Percentiles rank a stretch among this genome's conserved stretches.
phyloP scores from a whole-genome alignment of 805 yeast genomes.

The Barnettozyma pratensis region DNA sequence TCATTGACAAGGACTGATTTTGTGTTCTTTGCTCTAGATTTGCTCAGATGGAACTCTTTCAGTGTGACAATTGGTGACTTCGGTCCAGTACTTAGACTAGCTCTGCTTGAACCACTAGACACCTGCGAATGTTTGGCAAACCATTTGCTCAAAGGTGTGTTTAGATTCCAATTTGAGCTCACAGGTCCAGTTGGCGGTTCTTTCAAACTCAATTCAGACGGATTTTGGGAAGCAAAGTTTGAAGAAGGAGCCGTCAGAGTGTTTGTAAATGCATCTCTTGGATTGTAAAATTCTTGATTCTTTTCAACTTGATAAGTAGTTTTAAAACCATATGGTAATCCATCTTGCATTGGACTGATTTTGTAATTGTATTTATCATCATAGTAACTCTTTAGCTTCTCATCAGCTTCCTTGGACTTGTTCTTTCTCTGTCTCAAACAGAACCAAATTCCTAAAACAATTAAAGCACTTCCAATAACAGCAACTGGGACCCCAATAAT shows the following conservation, averaged over 20 bases:
- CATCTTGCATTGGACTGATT: conserved; percentile 7
- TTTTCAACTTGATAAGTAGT: neutral
- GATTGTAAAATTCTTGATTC: neutral
- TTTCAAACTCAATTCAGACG: conserved; percentile 18
- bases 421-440: conserved; percentile 11
- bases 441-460: conserved; percentile 11
- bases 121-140: conserved; percentile 18
- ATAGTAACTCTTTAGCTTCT: conserved; percentile 12
- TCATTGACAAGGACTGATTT: conserved; percentile 10
- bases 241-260: neutral
- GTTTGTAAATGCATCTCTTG: conserved; percentile 1
- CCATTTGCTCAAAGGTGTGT: conserved; percentile 25
- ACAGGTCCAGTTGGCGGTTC: conserved; percentile 11
- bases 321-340: conserved; percentile 8
- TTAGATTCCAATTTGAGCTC: conserved; percentile 19
- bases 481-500: conserved; percentile 25
- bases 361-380: conserved; percentile 24
- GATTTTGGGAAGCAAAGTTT: neutral
- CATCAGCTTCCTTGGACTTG: conserved; percentile 4
- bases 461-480: conserved; percentile 13
- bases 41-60: conserved; percentile 21
- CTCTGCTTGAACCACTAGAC: conserved; percentile 9
- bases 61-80: conserved; percentile 22
- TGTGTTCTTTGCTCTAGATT: conserved; percentile 4
- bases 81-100: conserved; percentile 20